These are phyloP conservation scores for Trichoderma harzianum DNA, from an alignment of 2,329 filamentous ascomycete genomes.

Conservation along the genomic window DNA sequence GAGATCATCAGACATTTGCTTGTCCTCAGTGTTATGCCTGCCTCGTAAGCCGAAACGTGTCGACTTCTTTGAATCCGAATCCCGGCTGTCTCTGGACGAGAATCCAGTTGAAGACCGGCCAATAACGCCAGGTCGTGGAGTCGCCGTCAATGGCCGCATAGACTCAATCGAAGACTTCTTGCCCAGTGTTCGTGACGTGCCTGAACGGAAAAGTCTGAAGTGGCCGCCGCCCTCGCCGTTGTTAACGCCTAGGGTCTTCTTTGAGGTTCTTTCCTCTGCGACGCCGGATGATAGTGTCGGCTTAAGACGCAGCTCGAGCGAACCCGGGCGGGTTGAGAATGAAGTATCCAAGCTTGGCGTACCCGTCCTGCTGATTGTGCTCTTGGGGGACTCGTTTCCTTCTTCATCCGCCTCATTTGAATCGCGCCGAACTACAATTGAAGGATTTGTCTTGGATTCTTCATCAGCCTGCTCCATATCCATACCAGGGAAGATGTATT, in stretches of 20 bases:
- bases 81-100: constrained; percentile 39
- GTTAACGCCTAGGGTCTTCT: constrained; percentile 47
- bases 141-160: constrained; percentile 39
- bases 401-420: constrained; percentile 43
- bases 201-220: constrained; percentile 50
- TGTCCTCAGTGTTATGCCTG: constrained; percentile 48
- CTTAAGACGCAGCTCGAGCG: constrained; percentile 76
- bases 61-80: constrained; percentile 45
- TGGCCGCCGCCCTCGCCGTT: constrained; percentile 43
- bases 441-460: constrained; percentile 56
- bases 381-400: constrained; percentile 43
- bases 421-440: constrained; percentile 51
- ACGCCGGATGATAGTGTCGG: constrained; percentile 70
- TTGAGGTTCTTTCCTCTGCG: constrained; percentile 33
- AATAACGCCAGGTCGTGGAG: constrained; percentile 41
- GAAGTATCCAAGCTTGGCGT: constrained; percentile 42
- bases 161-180: constrained; percentile 59
- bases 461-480: constrained; percentile 50
- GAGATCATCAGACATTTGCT: constrained; percentile 77
- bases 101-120: constrained; percentile 46
- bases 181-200: constrained; percentile 41
- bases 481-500: constrained; percentile 93
- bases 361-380: constrained; percentile 37
- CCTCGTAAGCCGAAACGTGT: constrained; percentile 56
- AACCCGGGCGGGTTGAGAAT: constrained; percentile 64